Evolutionary conservation across 2,329 filamentous ascomycete genomes (phyloP), one percentile per base, ranked within the genome.

Genomic region (Fusarium subtropicale): DNA sequence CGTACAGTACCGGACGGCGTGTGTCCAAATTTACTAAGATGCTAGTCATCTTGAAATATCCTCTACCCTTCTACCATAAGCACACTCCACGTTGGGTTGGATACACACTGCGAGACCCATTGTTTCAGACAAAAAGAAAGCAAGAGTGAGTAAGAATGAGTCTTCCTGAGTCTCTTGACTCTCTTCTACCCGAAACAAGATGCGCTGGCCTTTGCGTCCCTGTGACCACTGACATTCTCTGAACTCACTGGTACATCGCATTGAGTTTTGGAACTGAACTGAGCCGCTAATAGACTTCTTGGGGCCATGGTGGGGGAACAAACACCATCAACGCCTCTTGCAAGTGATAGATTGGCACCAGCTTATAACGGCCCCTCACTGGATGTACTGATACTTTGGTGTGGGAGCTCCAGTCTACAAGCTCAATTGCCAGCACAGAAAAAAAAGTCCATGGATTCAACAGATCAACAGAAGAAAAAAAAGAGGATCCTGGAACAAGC

Each of bases 381-480:
- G 15, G 38, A 71, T 68, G 69, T 71, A 72, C 55, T 31, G 18
- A 38, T 69, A 70, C 67, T 55, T 66, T 38, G 38, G 45, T 41
- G 42, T 59, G 56, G 50, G 18, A 70, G 62, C 57, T 67, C 59
- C 47, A 65, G 36, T 65, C 62, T 56, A 64, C 66, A 70, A 71
- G 63, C 67, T 70, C 67, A 70, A 70, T 64, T 52, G 63, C 39
- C 55, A 67, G 36, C 36, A 60, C 39, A 34, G 44, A 46, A 63
- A 60, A 64, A 56, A 61, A 57, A 62, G 56, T 62, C 66, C 63
- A 62, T 64, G 54, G 64, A 75, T 75, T 75, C 74, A 76, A 76
- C 74, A 76, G 72, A 72, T 75, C 72, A 74, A 73, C 73, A 67
- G 71, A 63, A 72, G 64, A 57, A 71, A 66, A 69, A 70, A 71